These are phyloP conservation scores for Macadamia integrifolia DNA, from an alignment of 164 flowering plant genomes.

Conservation along the genomic window DNA sequence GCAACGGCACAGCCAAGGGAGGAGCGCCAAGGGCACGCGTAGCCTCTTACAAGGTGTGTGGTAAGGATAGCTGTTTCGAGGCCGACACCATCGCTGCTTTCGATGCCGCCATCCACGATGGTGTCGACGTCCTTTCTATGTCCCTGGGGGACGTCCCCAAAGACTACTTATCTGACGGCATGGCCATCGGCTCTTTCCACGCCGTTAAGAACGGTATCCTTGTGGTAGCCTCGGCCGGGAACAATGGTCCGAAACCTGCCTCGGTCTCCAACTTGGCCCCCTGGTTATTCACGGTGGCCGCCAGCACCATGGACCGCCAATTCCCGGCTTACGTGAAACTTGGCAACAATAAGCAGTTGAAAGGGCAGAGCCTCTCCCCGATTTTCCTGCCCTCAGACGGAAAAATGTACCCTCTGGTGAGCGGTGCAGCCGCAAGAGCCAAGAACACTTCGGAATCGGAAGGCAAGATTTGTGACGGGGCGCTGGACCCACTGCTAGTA, in stretches of 20 bases:
- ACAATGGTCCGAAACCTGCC: neutral
- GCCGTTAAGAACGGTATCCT: neutral
- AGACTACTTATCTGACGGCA: neutral
- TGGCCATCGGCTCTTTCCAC: neutral
- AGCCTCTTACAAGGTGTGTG: slow-evolving; percentile 46
- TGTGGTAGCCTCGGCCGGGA: neutral
- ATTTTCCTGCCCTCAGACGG: no score
- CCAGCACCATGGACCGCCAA: neutral
- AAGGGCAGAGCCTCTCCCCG: no score
- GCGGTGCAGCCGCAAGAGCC: no score
- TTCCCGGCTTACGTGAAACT: no score
- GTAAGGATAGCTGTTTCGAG: slow-evolving; percentile 27
- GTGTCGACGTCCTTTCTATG: slow-evolving; percentile 45
- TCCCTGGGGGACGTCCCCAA: slow-evolving; percentile 18
- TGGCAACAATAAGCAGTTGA: no score
- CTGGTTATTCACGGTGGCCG: neutral
- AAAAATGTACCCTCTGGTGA: no score
- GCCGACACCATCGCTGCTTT: slow-evolving; percentile 38
- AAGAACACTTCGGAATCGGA: neutral
- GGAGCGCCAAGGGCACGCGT: slow-evolving; percentile 45
- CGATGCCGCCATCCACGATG: slow-evolving; percentile 45
- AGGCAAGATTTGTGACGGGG: neutral
- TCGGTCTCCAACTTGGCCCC: neutral
- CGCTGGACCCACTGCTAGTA: slow-evolving; percentile 4
- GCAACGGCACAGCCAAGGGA: slow-evolving; percentile 43